These are phyloP conservation scores for Hippophae gyantsensis DNA, from an alignment of 306 rosid species.

Conservation along the genomic window DNA sequence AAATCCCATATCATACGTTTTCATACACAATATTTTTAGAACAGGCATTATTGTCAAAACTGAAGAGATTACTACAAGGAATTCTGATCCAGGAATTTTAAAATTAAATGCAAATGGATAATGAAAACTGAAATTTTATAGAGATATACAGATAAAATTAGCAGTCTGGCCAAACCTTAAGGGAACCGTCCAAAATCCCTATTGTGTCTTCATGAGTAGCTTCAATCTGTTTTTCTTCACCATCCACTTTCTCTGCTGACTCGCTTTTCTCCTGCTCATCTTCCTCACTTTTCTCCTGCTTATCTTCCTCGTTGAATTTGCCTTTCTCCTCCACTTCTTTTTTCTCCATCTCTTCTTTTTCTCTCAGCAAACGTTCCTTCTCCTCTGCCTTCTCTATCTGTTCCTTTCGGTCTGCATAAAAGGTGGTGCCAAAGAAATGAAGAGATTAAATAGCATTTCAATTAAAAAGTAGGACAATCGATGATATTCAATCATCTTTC, in stretches of 20 bases:
- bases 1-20: no score
- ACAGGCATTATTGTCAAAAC: no score
- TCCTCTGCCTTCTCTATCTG: constrained; percentile 90
- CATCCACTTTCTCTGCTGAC: constrained; percentile 30
- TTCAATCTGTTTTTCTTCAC: constrained; percentile 27
- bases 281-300: constrained; percentile 24
- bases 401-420: constrained; percentile 71
- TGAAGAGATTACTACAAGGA: no score
- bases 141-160: background rate
- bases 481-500: no score
- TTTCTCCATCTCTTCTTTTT: constrained; percentile 41
- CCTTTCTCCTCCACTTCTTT: constrained; percentile 49
- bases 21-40: no score
- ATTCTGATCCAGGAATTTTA: no score
- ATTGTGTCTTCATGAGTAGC: constrained; percentile 29
- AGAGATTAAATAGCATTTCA: background rate
- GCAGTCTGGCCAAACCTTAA: constrained; percentile 20
- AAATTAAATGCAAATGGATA: no score
- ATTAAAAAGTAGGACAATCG: background rate
- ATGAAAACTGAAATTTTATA: no score
- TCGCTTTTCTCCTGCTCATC: constrained; percentile 22
- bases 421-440: constrained; percentile 15
- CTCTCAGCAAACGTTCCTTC: constrained; percentile 67
- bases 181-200: constrained; percentile 33
- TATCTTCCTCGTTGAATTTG: constrained; percentile 29